Base-by-base conservation (phyloP, 2,329 filamentous ascomycete species). In the Fusarium sp. region DNA sequence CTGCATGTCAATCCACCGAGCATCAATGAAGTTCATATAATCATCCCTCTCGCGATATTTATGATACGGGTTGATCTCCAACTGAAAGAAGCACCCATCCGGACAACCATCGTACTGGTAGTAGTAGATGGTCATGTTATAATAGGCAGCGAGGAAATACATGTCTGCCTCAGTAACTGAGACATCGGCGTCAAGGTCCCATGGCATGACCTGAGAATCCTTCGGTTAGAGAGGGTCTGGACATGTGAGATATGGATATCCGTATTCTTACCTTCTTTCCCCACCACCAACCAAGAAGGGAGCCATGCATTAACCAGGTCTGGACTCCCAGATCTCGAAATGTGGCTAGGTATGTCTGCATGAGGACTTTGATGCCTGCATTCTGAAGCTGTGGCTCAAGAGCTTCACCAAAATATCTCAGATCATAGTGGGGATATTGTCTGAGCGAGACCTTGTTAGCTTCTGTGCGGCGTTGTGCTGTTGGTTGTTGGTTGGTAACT, bases 221-320 rank as follows among this genome's bases (percentile, higher is more conserved):
- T 29, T 45, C 36, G 27, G 62, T 70, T 53, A 68, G 64, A 56
- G 27, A 13, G 4, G 18, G 18, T 13, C 4, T 46, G 10, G 20
- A 56, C 33, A 20, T 25, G 36, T 53, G 50, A 38, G 18, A 47
- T 35, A 35, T 57, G 41, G 41, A 36, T n/a, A 47, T 69, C 31
- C 31, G 31, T 25, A 35, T 50, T 20, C 47, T 74, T 77, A 81
- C 82, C 79, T 83, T 84, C 52, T 85, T 85, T 75, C 93, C 94
- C 93, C 93, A 95, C 92, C 93, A 95, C 93, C 93, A 96, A 11
- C 93, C 93, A 36, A 96, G 84, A 35, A 95, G 83, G n/a, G 92
- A 92, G n/a, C 93, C 92, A 78, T 95, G 93, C 76, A 93, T 93
- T 66, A 95, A 88, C 93, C 93, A 95, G 10, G 93, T 94, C 79